Evolutionary conservation across 164 flowering plant species (phyloP).

Genomic region (Macadamia integrifolia): DNA sequence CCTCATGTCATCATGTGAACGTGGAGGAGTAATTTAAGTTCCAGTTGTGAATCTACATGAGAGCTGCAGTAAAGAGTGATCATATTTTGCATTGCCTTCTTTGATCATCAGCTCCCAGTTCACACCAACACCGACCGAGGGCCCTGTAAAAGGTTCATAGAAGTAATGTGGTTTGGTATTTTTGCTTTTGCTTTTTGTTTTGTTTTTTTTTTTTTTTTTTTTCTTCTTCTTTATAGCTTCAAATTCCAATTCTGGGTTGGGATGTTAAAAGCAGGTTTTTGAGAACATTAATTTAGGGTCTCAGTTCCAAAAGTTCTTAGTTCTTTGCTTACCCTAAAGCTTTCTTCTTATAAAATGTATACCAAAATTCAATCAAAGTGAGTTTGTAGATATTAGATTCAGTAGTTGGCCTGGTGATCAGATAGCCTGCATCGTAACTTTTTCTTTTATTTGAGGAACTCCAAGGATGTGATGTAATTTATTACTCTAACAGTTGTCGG

Average conservation of each 20-base stretch:
- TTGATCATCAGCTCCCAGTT: background rate
- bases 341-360: background rate
- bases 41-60: background rate
- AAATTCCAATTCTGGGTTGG: background rate
- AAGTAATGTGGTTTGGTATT: too few relatives aligned
- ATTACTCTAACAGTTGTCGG: too few relatives aligned
- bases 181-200: too few relatives aligned
- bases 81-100: background rate
- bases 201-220: background rate
- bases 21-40: background rate
- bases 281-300: background rate
- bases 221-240: background rate
- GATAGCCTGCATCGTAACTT: background rate
- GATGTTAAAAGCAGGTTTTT: background rate
- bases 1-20: background rate
- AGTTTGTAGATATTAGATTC: background rate
- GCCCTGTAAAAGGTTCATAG: background rate
- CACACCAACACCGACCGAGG: background rate
- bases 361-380: background rate
- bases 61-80: background rate
- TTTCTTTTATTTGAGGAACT: background rate
- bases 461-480: background rate
- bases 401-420: background rate
- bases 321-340: background rate
- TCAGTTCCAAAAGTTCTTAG: background rate